These are phyloP conservation scores for Pythium dissotocum DNA, from an alignment of 352 stramenopile genomes.

Conservation along the genomic window DNA sequence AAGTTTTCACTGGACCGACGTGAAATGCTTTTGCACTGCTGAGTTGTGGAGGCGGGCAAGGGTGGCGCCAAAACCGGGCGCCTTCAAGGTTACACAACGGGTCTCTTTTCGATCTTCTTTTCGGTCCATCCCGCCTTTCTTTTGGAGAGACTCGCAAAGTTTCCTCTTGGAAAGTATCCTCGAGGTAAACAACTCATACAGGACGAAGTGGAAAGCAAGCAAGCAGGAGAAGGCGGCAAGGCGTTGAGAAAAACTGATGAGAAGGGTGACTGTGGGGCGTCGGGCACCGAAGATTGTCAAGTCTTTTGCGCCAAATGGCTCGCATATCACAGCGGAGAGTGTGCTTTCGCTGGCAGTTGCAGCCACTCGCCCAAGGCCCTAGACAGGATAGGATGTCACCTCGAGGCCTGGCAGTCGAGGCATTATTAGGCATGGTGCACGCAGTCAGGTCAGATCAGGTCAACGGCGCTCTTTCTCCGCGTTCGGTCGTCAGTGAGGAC, in stretches of 20 bases:
- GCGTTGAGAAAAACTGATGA: too few species aligned
- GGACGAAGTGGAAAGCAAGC: too few species aligned
- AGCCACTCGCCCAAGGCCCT: neutral
- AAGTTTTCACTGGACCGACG: neutral
- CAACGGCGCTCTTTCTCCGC: neutral
- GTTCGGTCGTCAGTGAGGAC: neutral
- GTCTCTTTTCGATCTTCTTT: too few species aligned
- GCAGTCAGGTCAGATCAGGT: too few species aligned
- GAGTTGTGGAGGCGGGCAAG: neutral
- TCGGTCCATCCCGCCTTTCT: constrained; percentile 7
- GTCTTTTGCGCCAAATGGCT: neutral
- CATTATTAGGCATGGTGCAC: too few species aligned
- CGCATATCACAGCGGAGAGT: too few species aligned
- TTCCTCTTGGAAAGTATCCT: too few species aligned
- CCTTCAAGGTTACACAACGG: neutral
- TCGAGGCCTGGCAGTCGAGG: too few species aligned
- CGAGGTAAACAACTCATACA: too few species aligned
- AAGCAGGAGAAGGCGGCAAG: too few species aligned
- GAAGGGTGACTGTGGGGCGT: neutral
- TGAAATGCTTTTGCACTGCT: constrained; percentile 2
- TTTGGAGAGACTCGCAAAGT: too few species aligned
- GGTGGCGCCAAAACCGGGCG: neutral
- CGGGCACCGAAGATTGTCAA: neutral
- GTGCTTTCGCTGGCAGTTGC: neutral
- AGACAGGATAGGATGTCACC: too few species aligned